phyloP scores from a whole-genome alignment of 768 basidiomycete genomes.

The Leccinum imitatum region DNA sequence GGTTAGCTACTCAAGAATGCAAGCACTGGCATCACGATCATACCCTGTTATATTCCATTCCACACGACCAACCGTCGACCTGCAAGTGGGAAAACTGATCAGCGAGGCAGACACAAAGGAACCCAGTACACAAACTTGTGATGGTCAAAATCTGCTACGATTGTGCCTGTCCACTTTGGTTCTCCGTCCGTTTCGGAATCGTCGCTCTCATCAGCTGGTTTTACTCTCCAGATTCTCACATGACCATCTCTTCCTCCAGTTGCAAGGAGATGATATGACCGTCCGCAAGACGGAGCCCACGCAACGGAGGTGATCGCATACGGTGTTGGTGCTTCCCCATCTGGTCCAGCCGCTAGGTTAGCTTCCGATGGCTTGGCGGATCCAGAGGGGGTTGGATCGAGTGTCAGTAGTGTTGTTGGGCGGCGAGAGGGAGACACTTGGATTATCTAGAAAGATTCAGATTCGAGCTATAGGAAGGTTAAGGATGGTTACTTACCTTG shows the following conservation, averaged over 20 bases:
- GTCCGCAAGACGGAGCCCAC: conserved; percentile 93
- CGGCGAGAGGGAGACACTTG: conserved; percentile 68
- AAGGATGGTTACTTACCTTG: conserved; percentile 51
- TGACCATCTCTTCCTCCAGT: conserved; percentile 86
- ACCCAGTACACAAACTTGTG: conserved; percentile 53
- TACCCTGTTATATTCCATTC: conserved; percentile 95
- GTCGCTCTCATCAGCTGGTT: conserved; percentile 50
- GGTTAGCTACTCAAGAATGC: conserved; percentile 3
- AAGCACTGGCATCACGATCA: conserved; percentile 1
- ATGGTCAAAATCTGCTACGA: conserved; percentile 86
- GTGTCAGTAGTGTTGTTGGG: conserved; percentile 63
- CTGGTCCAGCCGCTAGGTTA: conserved; percentile 21
- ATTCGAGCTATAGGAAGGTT: background rate
- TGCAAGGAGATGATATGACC: conserved; percentile 92
- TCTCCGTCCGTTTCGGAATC: conserved; percentile 44
- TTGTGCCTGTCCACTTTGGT: conserved; percentile 64
- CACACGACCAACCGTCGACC: conserved; percentile 77
- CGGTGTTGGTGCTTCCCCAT: conserved; percentile 40
- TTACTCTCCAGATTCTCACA: conserved; percentile 87
- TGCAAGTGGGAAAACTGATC: conserved; percentile 24
- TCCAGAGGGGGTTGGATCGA: conserved; percentile 41
- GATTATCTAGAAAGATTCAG: conserved; percentile 52
- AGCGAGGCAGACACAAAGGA: background rate
- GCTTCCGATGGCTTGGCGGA: conserved; percentile 20
- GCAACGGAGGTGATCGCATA: conserved; percentile 79